Percentiles rank a stretch among this genome's conserved stretches.
These are phyloP conservation scores for Penicillium sclerotiorum DNA, from an alignment of 2,329 filamentous ascomycete species.

Conservation along the genomic window DNA sequence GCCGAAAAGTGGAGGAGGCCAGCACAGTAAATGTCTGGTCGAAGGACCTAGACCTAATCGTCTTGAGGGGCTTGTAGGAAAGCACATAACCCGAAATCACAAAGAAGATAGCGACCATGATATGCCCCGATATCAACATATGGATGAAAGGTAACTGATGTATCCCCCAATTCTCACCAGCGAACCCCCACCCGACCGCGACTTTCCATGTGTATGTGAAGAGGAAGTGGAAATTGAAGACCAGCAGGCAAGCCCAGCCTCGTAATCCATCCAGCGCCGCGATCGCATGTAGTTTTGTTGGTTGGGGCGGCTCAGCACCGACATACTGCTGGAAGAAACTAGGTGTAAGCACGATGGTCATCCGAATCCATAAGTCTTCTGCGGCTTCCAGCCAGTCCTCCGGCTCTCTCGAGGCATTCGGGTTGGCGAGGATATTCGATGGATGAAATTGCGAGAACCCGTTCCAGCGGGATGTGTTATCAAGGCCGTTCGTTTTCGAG, in stretches of 20 bases:
- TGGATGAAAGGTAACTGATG: slow-evolving; percentile 47
- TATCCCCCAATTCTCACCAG: slow-evolving; percentile 42
- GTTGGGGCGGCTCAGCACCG: slow-evolving; percentile 30
- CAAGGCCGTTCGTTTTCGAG: background rate
- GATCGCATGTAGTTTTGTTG: slow-evolving; percentile 39
- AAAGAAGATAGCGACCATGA: slow-evolving; percentile 54
- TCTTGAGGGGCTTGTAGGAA: slow-evolving; percentile 45
- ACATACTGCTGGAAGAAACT: slow-evolving; percentile 41
- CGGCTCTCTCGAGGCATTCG: slow-evolving; percentile 19
- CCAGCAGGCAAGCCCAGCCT: slow-evolving; percentile 48
- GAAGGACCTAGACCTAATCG: slow-evolving; percentile 40
- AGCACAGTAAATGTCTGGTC: slow-evolving; percentile 44
- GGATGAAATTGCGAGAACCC: slow-evolving; percentile 28
- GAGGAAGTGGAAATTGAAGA: slow-evolving; percentile 51
- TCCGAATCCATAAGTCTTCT: slow-evolving; percentile 25
- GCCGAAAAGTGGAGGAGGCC: slow-evolving; percentile 48
- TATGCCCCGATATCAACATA: slow-evolving; percentile 48
- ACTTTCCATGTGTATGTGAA: slow-evolving; percentile 49
- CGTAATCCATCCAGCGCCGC: slow-evolving; percentile 47
- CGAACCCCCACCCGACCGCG: slow-evolving; percentile 44
- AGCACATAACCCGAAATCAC: slow-evolving; percentile 54
- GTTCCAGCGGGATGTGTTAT: slow-evolving; percentile 23
- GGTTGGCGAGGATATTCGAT: slow-evolving; percentile 26
- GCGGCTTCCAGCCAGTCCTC: slow-evolving; percentile 30
- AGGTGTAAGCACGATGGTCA: slow-evolving; percentile 37